Percentiles rank a stretch among this genome's conserved stretches.
These are phyloP conservation scores for Digitaria exilis DNA, from an alignment of 202 grass and related monocot genomes.

Conservation along the genomic window DNA sequence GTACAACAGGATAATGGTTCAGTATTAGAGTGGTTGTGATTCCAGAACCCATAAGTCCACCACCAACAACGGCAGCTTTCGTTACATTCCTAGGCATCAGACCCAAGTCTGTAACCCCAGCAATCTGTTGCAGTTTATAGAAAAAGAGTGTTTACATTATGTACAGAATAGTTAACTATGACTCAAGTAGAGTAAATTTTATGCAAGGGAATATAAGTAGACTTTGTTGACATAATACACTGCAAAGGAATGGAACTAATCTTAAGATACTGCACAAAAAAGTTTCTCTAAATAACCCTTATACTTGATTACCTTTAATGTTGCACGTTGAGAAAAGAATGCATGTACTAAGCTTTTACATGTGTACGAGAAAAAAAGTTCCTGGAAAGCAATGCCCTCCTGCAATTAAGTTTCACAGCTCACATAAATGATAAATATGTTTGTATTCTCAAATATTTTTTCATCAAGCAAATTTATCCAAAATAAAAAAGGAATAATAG, in stretches of 20 bases:
- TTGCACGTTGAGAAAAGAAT: constrained; percentile 80
- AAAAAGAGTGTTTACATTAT: background rate
- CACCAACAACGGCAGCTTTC: constrained; percentile 78
- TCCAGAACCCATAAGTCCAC: constrained; percentile 81
- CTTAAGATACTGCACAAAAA: background rate
- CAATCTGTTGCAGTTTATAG: constrained; percentile 52
- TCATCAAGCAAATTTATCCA: constrained; percentile 31
- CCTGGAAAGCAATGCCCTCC: constrained; percentile 72
- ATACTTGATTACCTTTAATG: constrained; percentile 60
- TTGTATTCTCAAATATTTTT: background rate
- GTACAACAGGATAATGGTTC: constrained; percentile 70
- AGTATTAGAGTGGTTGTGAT: constrained; percentile 82
- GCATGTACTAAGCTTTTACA: constrained; percentile 86
- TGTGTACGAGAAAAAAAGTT: constrained; percentile 70
- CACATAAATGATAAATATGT: too few relatives aligned
- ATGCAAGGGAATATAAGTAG: background rate
- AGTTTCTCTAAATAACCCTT: background rate
- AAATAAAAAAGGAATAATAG: background rate
- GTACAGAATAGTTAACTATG: background rate
- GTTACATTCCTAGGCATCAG: constrained; percentile 68
- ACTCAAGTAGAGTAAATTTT: background rate
- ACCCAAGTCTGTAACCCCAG: constrained; percentile 76
- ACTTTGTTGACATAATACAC: background rate
- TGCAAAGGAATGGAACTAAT: background rate
- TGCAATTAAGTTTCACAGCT: constrained; percentile 24